Evolutionary conservation across 352 stramenopile genomes (phyloP).

Genomic region (Phytophthora citricola): DNA sequence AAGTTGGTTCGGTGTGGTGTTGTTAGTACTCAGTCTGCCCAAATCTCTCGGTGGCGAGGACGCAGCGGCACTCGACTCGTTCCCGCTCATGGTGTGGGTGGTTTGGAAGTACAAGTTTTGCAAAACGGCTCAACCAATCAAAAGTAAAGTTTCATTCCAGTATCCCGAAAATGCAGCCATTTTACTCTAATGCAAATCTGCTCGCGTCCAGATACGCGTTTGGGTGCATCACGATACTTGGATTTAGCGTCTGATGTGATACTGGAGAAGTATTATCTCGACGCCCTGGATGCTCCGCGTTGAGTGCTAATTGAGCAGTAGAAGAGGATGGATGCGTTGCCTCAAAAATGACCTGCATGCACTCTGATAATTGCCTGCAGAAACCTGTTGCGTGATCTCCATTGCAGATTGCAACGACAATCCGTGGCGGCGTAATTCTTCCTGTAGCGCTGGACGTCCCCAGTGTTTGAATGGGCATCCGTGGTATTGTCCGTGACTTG

Average conservation of each 20-base stretch:
- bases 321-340: constrained; percentile 36
- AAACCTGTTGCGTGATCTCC: constrained; percentile 44
- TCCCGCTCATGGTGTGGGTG: constrained; percentile 11
- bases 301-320: constrained; percentile 21
- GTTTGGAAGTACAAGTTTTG: constrained; percentile 24
- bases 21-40: constrained; percentile 33
- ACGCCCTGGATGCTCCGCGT: neutral
- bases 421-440: constrained; percentile 47
- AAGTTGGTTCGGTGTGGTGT: constrained; percentile 50
- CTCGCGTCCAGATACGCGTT: constrained; percentile 66
- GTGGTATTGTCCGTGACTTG: constrained; percentile 75
- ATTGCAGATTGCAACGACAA: constrained; percentile 21
- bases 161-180: constrained; percentile 25
- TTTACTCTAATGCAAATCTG: constrained; percentile 25
- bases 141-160: neutral
- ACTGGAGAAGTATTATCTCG: constrained; percentile 7
- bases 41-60: constrained; percentile 31
- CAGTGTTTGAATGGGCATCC: constrained; percentile 87
- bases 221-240: constrained; percentile 51
- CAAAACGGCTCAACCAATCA: constrained; percentile 18
- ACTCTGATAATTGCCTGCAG: constrained; percentile 40
- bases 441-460: constrained; percentile 48
- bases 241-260: neutral
- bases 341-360: constrained; percentile 66
- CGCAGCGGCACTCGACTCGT: constrained; percentile 5